Base-by-base conservation (phyloP, 2,329 filamentous ascomycete species). In the Raffaelea ambrosiae region DNA sequence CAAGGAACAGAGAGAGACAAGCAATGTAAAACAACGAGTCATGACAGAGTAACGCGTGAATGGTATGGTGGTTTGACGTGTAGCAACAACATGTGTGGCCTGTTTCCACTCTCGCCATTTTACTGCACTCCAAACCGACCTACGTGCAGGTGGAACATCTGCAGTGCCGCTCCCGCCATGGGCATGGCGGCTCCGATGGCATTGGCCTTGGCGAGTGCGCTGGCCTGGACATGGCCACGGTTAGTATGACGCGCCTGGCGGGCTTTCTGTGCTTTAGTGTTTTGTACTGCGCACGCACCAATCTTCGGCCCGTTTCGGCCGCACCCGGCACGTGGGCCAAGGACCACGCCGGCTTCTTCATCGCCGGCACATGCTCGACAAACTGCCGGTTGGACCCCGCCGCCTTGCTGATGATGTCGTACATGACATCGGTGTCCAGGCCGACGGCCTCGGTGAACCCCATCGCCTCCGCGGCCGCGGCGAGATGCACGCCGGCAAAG, bases 381-480 rank as follows among this genome's bases (percentile, higher is more conserved):
- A 38, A 38, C 16, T 38, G 35, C 14, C 18, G 16, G 35, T 38
- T 38, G 8, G 35, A 38, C 5, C 70, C 70, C 0, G 70, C 70
- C 1, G 70, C 70, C 49, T 71, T 67, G 53, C 67, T 57, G 53
- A 68, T 73, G 42, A 73, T 61, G 36, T 69, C 67, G 43, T 66
- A 63, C 2, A 72, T 65, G 56, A 71, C 68, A 31, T 71, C 66
- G 18, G 72, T 59, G 40, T 72, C 68, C 31, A 73, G 59, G 3
- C 61, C 61, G 22, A 71, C 66, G 45, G 55, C 56, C 18, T 61
- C 58, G 3, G 68, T 66, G 51, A 71, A 70, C 0, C 67, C 63
- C 14, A 73, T 58, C 2, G 67, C 58, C 55, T 73, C 70, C 3
- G 65, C 68, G 2, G 68, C 65, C 0, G 67, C 60, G 51, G 63